Evolutionary conservation across 163 green algal species (phyloP).

Genomic region (Scenedesmus sp.): DNA sequence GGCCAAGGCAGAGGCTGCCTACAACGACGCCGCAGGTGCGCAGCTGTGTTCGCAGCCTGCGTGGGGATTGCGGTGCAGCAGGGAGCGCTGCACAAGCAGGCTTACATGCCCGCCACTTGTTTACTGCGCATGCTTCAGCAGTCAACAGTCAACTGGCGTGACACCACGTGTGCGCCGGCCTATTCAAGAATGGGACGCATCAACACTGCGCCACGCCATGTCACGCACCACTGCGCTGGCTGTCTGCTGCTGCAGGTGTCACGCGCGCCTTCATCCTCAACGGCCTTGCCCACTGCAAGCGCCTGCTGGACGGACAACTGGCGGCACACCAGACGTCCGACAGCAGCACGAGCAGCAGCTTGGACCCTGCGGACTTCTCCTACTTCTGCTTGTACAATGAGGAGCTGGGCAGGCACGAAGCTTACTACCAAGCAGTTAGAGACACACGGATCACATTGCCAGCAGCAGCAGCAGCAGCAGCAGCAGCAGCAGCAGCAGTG

Average conservation of each 20-base stretch:
- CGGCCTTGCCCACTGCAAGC: conserved; percentile 14
- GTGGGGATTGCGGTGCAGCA: too few species aligned
- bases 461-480: conserved; percentile 18
- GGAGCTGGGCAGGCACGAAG: conserved; percentile 42
- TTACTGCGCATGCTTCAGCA: too few species aligned
- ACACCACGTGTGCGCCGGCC: too few species aligned
- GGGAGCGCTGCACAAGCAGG: too few species aligned
- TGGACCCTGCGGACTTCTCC: not conserved
- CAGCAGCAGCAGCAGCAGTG: not conserved
- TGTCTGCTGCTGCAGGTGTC: conserved; percentile 7
- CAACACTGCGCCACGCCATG: not conserved
- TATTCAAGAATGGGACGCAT: too few species aligned
- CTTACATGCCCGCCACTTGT: too few species aligned
- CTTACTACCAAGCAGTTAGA: conserved; percentile 27
- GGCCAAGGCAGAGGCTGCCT: not conserved
- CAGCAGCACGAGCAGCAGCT: not conserved
- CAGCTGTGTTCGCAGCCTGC: too few species aligned
- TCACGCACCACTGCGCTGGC: too few species aligned
- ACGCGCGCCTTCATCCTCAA: conserved; percentile 49
- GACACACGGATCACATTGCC: conserved; percentile 36
- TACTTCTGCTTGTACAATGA: conserved; percentile 43
- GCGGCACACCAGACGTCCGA: not conserved
- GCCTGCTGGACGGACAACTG: not conserved
- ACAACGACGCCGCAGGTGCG: conserved; percentile 26
- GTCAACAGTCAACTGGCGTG: too few species aligned